Evolutionary conservation across 2,329 filamentous ascomycete genomes (phyloP), one percentile per base, ranked within the genome.

Genomic region (Fusarium penzigii): DNA sequence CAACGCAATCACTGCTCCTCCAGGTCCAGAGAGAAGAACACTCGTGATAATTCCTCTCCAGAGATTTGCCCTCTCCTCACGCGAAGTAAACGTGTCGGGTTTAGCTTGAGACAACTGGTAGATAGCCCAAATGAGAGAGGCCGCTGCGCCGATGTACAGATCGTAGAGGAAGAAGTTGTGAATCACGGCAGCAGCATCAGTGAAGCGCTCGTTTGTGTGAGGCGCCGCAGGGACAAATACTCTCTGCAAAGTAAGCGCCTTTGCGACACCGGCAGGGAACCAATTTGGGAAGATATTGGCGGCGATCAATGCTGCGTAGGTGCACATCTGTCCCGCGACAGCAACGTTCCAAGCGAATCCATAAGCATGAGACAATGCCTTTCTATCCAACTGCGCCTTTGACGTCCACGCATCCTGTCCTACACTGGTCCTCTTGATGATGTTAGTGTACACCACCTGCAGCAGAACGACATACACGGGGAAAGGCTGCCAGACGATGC

Each of bases 121-220:
- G 1, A 61, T 41, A 0, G 56, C 64, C 64, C 63, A 68, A 2
- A 61, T 11, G 10, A 66, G 25, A 0, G 34, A 42, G 1, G 59
- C 59, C 1, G 51, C 25, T 17, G 62, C 61, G 1, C 65, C 65
- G 2, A 48, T 40, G 6, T 55, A 58, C 9, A 66, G 39, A n/a
- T 67, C 65, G 17, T 62, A 68, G n/a, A 52, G 47, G n/a, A 67
- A 44, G 38, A 65, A 65, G 12, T 62, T 59, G 12, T 64, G 64
- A 2, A 60, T 51, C 0, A 58, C 62, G 1, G 49, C 39, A 3
- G 51, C 58, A 6, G 62, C 46, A 1, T 57, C 59, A 4, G 40
- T 41, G 61, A 64, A 63, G 2, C 52, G 57, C 2, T 42, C 29
- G 14, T 48, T 48, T 0, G 61, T 53, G 44, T 65, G 63, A 6